These are phyloP conservation scores for Bryoglossum gracile DNA, from an alignment of 495 filamentous ascomycete species.

Conservation along the genomic window DNA sequence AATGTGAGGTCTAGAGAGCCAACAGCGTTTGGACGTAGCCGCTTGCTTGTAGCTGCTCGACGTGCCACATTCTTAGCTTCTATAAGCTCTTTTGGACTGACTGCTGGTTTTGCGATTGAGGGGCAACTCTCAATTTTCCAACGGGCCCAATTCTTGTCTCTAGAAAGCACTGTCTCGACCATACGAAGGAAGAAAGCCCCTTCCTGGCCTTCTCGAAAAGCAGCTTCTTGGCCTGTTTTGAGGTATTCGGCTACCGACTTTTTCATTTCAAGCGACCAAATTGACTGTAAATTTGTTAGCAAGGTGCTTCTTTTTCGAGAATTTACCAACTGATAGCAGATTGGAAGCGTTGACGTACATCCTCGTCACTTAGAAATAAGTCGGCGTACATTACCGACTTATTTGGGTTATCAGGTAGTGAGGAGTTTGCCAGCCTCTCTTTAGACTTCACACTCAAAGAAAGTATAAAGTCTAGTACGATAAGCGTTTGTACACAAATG, in stretches of 20 bases:
- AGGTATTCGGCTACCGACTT: conserved; percentile 70
- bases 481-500: conserved; percentile 88
- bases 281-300: conserved; percentile 40
- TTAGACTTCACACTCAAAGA: conserved; percentile 79
- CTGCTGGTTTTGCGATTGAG: conserved; percentile 65
- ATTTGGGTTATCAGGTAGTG: conserved; percentile 45
- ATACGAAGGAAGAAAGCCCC: conserved; percentile 92
- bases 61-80: conserved; percentile 56
- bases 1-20: conserved; percentile 70
- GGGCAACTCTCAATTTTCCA: conserved; percentile 96
- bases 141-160: conserved; percentile 96
- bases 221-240: conserved; percentile 67
- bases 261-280: conserved; percentile 72
- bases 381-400: conserved; percentile 78
- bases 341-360: conserved; percentile 47
- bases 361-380: conserved; percentile 69
- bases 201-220: conserved; percentile 70
- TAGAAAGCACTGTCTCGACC: conserved; percentile 87
- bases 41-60: conserved; percentile 58
- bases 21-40: conserved; percentile 56
- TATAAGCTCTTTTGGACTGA: conserved; percentile 57
- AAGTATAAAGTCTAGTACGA: conserved; percentile 86
- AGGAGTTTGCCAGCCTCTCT: conserved; percentile 61
- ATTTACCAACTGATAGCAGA: too few species aligned
- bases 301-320: too few species aligned